phyloP scores from a whole-genome alignment of 1,139 yeast species.

The Kodamaea sp. region DNA sequence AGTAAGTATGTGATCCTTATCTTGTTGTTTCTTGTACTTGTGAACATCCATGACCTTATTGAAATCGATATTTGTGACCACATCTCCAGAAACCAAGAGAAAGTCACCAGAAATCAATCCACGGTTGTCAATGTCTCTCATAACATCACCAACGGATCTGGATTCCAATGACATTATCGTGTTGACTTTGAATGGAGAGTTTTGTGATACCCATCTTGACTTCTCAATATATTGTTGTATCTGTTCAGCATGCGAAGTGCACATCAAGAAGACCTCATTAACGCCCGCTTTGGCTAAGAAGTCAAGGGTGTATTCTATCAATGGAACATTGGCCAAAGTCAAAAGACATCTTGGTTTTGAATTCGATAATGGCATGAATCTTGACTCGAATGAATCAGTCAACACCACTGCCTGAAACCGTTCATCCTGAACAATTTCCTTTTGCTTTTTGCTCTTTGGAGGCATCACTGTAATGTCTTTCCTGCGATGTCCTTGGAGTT shows the following conservation, averaged over 20 bases:
- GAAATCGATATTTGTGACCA: slow-evolving; percentile 86
- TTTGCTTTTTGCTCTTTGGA: slow-evolving; percentile 52
- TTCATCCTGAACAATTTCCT: slow-evolving; percentile 65
- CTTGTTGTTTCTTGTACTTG: slow-evolving; percentile 64
- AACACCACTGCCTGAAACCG: slow-evolving; percentile 90
- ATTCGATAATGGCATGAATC: slow-evolving; percentile 89
- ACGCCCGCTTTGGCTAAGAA: slow-evolving; percentile 91
- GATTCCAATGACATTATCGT: slow-evolving; percentile 87
- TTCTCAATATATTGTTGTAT: slow-evolving; percentile 76
- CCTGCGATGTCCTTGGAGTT: no score
- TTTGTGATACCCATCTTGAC: slow-evolving; percentile 77
- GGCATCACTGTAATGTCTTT: slow-evolving; percentile 27
- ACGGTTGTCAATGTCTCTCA: slow-evolving; percentile 91
- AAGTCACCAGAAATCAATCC: slow-evolving; percentile 90
- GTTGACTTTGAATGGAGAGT: slow-evolving; percentile 77
- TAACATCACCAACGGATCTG: slow-evolving; percentile 92
- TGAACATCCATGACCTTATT: slow-evolving; percentile 73
- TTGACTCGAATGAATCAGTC: slow-evolving; percentile 88
- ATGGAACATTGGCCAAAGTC: slow-evolving; percentile 90
- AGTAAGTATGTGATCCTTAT: slow-evolving; percentile 89
- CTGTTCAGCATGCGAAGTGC: slow-evolving; percentile 88
- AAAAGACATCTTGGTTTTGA: slow-evolving; percentile 84
- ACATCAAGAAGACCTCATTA: slow-evolving; percentile 84
- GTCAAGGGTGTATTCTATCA: slow-evolving; percentile 92
- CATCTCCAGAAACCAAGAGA: slow-evolving; percentile 88